Evolutionary conservation across 2,329 filamentous ascomycete genomes (phyloP).

Genomic region (Venturia nashicola): DNA sequence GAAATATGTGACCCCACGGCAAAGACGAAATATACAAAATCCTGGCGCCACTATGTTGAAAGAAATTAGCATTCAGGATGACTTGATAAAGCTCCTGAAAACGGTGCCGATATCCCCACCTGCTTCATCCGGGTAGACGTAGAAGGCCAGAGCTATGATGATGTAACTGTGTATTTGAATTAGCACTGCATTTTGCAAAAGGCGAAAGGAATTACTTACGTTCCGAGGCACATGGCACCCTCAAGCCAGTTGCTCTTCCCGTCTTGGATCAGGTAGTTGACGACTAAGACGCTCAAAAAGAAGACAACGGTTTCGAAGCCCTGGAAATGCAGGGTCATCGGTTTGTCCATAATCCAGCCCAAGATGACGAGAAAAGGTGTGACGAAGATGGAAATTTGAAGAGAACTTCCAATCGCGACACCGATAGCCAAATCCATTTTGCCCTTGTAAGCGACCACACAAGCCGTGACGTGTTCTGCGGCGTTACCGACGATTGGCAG

Average conservation of each 20-base stretch:
- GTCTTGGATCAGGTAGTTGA: conserved; percentile 78
- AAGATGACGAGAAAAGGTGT: conserved; percentile 45
- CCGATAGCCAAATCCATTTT: conserved; percentile 47
- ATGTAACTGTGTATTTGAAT: conserved; percentile 29
- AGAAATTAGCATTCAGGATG: background rate
- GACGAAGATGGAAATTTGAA: conserved; percentile 46
- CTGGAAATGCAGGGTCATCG: conserved; percentile 66
- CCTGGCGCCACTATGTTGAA: background rate
- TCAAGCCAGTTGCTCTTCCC: conserved; percentile 81
- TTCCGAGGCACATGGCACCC: conserved; percentile 49
- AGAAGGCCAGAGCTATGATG: conserved; percentile 49
- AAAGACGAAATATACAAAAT: conserved; percentile 4
- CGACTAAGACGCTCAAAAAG: conserved; percentile 73
- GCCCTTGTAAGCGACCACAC: conserved; percentile 42
- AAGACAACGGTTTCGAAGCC: conserved; percentile 80
- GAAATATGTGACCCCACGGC: background rate
- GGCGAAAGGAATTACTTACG: conserved; percentile 18
- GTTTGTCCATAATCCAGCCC: conserved; percentile 40
- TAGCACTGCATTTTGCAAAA: conserved; percentile 9
- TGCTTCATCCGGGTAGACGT: conserved; percentile 43
- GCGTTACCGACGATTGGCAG: conserved; percentile 46
- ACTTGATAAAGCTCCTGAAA: background rate
- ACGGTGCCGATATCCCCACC: background rate
- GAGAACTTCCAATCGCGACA: conserved; percentile 40
- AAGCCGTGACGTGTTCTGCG: conserved; percentile 43